These are phyloP conservation scores for Wallemia hederae DNA, from an alignment of 1,284 basidiomycete genomes.

Conservation along the genomic window DNA sequence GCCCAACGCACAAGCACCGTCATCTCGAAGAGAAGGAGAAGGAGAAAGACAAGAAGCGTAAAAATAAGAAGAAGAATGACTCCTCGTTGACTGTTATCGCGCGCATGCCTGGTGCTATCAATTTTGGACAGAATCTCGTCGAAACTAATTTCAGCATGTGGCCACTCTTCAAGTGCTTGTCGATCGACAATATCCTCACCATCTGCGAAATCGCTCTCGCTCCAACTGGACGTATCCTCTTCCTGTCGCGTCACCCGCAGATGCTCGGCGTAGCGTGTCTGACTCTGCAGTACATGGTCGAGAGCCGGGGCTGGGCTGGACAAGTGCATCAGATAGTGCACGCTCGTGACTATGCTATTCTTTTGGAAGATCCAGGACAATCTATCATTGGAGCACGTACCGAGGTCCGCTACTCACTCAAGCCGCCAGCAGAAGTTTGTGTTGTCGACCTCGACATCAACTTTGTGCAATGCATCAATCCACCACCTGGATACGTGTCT, in stretches of 20 bases:
- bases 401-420: slow-evolving; percentile 48
- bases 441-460: slow-evolving; percentile 83
- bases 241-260: slow-evolving; percentile 64
- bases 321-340: slow-evolving; percentile 60
- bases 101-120: slow-evolving; percentile 18
- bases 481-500: slow-evolving; percentile 50
- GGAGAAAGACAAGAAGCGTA: slow-evolving; percentile 22
- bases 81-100: slow-evolving; percentile 10
- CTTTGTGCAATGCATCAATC: slow-evolving; percentile 29
- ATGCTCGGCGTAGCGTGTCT: slow-evolving; percentile 38
- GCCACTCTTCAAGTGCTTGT: slow-evolving; percentile 80
- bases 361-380: slow-evolving; percentile 29
- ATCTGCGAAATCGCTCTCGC: slow-evolving; percentile 83
- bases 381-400: slow-evolving; percentile 79
- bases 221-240: slow-evolving; percentile 69
- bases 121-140: slow-evolving; percentile 18
- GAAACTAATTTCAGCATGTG: slow-evolving; percentile 55
- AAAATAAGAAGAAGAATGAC: neutral
- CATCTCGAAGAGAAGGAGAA: slow-evolving; percentile 33
- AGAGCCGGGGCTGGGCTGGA: slow-evolving; percentile 78
- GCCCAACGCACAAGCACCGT: neutral
- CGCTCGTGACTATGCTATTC: slow-evolving; percentile 30
- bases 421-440: slow-evolving; percentile 50
- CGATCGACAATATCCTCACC: slow-evolving; percentile 74
- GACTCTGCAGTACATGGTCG: slow-evolving; percentile 71